Evolutionary conservation across 306 rosid species (phyloP).

Genomic region (Senna siamea): DNA sequence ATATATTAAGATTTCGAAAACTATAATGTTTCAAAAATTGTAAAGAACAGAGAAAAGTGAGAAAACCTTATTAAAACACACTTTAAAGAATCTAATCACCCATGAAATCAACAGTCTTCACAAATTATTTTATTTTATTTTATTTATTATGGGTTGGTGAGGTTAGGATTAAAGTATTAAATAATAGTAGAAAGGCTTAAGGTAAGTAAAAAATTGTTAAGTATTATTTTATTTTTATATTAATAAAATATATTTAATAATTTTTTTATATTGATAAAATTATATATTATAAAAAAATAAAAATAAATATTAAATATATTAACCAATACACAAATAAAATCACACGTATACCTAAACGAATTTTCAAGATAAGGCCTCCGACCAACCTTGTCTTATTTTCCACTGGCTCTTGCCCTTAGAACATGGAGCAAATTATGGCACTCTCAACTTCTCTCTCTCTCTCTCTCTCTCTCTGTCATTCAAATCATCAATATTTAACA

Average conservation of each 20-base stretch:
- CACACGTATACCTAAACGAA: too few species aligned
- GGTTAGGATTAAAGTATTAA: constrained; percentile 35
- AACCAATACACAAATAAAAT: too few species aligned
- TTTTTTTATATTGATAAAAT: too few species aligned
- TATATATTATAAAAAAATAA: too few species aligned
- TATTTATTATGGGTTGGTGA: background rate
- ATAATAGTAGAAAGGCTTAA: constrained; percentile 37
- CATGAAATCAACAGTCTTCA: background rate
- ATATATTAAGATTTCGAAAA: too few species aligned
- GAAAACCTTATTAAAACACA: background rate
- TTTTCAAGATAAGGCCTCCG: constrained; percentile 46
- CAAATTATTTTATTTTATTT: background rate
- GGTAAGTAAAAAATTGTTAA: too few species aligned
- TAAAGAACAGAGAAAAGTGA: background rate
- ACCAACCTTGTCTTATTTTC: constrained; percentile 62
- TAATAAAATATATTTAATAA: too few species aligned
- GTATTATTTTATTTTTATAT: too few species aligned
- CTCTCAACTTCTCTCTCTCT: too few species aligned
- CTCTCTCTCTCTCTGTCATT: too few species aligned
- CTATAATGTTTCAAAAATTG: background rate
- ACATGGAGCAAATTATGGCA: constrained; percentile 93
- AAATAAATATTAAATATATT: too few species aligned
- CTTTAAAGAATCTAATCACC: constrained; percentile 8
- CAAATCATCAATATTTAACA: too few species aligned
- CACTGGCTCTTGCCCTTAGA: constrained; percentile 73